Conservation (phyloP, 2,329 filamentous ascomycete genomes). For the Fusarium siculi region DNA sequence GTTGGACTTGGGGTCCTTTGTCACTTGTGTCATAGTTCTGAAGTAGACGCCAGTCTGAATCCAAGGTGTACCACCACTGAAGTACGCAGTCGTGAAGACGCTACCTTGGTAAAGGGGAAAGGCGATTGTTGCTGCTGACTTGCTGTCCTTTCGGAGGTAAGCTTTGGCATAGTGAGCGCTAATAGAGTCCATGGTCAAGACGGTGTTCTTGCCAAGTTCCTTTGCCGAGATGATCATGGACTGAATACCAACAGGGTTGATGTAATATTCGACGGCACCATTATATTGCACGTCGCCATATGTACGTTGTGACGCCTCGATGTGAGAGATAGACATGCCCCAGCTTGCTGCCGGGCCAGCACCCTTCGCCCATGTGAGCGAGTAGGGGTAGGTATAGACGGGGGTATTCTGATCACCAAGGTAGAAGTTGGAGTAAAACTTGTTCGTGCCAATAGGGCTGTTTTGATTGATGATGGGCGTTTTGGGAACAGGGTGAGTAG, state of each 20-base stretch:
- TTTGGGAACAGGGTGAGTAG: slow-evolving; percentile 69
- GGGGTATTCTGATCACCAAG: slow-evolving; percentile 76
- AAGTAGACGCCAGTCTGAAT: slow-evolving; percentile 83
- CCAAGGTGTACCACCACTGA: slow-evolving; percentile 74
- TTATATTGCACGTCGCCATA: slow-evolving; percentile 68
- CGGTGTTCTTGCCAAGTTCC: slow-evolving; percentile 73
- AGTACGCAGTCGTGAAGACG: slow-evolving; percentile 84
- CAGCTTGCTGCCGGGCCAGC: slow-evolving; percentile 72
- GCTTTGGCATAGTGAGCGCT: slow-evolving; percentile 73
- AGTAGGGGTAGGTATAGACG: slow-evolving; percentile 81
- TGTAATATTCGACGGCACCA: slow-evolving; percentile 75
- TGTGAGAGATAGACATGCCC: slow-evolving; percentile 82
- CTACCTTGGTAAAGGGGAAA: slow-evolving; percentile 92
- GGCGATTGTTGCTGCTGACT: slow-evolving; percentile 69
- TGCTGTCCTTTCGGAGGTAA: slow-evolving; percentile 68
- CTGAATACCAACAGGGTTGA: slow-evolving; percentile 84
- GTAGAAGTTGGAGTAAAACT: slow-evolving; percentile 85
- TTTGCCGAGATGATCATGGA: slow-evolving; percentile 82
- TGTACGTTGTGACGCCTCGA: slow-evolving; percentile 73
- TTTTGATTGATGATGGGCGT: slow-evolving; percentile 61
- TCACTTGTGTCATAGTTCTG: slow-evolving; percentile 69
- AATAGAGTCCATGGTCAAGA: slow-evolving; percentile 63
- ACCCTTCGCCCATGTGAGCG: slow-evolving; percentile 74
- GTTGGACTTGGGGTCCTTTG: slow-evolving; percentile 67
- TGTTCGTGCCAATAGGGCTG: slow-evolving; percentile 76